phyloP scores from a whole-genome alignment of 2,329 filamentous ascomycete genomes.

The Nemania serpens region DNA sequence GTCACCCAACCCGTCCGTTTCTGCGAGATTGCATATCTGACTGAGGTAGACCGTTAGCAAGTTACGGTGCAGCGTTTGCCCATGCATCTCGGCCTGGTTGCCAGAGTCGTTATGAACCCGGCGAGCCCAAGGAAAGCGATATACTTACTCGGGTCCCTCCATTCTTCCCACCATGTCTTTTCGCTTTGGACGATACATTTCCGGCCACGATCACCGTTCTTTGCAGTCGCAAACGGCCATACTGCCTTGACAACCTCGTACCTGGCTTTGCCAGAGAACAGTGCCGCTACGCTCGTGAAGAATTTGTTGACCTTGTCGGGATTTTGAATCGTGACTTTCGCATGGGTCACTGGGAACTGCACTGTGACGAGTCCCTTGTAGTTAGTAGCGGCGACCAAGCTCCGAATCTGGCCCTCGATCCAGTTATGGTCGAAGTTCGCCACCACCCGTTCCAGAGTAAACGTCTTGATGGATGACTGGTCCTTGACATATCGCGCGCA shows the following conservation, averaged over 20 bases:
- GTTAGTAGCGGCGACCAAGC: constrained; percentile 53
- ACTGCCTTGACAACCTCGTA: constrained; percentile 61
- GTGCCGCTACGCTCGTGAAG: constrained; percentile 55
- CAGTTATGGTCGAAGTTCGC: constrained; percentile 60
- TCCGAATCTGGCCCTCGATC: constrained; percentile 59
- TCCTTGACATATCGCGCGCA: constrained; percentile 54
- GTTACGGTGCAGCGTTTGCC: not conserved
- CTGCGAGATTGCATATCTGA: constrained; percentile 41
- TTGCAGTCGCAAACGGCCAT: constrained; percentile 61
- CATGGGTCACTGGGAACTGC: constrained; percentile 31
- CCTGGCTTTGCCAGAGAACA: constrained; percentile 58
- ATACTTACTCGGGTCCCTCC: constrained; percentile 50
- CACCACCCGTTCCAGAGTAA: constrained; percentile 57
- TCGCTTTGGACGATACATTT: constrained; percentile 59
- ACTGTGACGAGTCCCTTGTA: constrained; percentile 52
- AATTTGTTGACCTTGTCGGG: constrained; percentile 60
- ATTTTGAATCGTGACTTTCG: constrained; percentile 45
- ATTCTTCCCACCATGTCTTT: constrained; percentile 60
- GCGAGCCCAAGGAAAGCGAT: not conserved
- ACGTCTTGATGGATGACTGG: constrained; percentile 51
- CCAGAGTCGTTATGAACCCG: not conserved
- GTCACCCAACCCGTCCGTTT: constrained; percentile 53
- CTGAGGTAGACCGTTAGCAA: constrained; percentile 17
- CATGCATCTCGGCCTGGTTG: no score
- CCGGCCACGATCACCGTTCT: constrained; percentile 50